phyloP scores from a whole-genome alignment of 2,329 filamentous ascomycete species.

The Ceratocystis harringtonii region DNA sequence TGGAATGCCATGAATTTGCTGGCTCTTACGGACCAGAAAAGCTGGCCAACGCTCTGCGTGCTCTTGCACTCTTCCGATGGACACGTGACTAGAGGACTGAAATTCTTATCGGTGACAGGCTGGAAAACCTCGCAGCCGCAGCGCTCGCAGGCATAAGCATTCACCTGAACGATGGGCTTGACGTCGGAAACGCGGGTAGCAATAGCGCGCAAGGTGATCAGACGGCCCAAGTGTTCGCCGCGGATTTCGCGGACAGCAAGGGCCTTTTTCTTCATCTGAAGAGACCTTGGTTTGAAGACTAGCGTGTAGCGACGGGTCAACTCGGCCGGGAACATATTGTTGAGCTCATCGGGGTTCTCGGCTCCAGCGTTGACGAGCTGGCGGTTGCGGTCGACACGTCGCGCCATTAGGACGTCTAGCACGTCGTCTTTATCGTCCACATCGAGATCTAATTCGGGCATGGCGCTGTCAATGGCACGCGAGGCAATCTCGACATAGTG shows the following conservation, averaged over 20 bases:
- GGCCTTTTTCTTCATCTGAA: slow-evolving; percentile 48
- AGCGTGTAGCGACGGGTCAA: slow-evolving; percentile 88
- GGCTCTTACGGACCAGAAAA: slow-evolving; percentile 86
- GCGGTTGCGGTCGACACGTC: slow-evolving; percentile 74
- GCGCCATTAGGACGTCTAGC: slow-evolving; percentile 88
- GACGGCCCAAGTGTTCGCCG: slow-evolving; percentile 78
- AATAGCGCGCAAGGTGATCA: slow-evolving; percentile 91
- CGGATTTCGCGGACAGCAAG: slow-evolving; percentile 87
- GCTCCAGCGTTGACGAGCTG: slow-evolving; percentile 54
- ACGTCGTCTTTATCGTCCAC: slow-evolving; percentile 89
- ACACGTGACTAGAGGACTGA: slow-evolving; percentile 72
- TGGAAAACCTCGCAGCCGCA: slow-evolving; percentile 98
- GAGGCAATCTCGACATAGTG: slow-evolving; percentile 92
- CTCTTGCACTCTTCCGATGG: slow-evolving; percentile 77
- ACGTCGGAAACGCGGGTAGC: slow-evolving; percentile 92
- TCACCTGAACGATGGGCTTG: slow-evolving; percentile 93
- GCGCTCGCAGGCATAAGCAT: slow-evolving; percentile 92
- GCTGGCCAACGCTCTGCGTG: slow-evolving; percentile 84
- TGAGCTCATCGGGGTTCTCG: slow-evolving; percentile 47
- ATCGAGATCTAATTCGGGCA: slow-evolving; percentile 68
- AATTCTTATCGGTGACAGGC: slow-evolving; percentile 80
- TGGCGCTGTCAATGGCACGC: slow-evolving; percentile 68
- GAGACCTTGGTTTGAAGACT: slow-evolving; percentile 85
- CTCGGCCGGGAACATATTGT: slow-evolving; percentile 77
- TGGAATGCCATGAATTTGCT: slow-evolving; percentile 97